phyloP scores from a whole-genome alignment of 2,329 filamentous ascomycete species.

The Tolypocladium endophyticum region DNA sequence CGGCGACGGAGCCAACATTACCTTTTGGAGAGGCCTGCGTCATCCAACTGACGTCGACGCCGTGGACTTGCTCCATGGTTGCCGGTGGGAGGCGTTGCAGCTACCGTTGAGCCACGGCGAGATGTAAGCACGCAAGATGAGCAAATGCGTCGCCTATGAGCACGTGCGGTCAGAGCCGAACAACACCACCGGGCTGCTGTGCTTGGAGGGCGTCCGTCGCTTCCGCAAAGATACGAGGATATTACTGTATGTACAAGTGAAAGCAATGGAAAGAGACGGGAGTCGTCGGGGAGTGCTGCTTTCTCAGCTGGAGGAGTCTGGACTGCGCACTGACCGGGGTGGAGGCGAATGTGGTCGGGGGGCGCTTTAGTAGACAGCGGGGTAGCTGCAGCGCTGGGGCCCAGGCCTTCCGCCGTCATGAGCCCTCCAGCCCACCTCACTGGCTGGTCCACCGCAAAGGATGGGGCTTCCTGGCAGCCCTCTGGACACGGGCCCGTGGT shows the following conservation, averaged over 20 bases:
- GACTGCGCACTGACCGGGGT: neutral
- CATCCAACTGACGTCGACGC: slow-evolving; percentile 86
- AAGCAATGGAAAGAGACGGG: neutral
- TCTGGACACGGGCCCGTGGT: neutral
- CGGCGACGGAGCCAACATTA: slow-evolving; percentile 31
- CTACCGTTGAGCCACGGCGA: neutral
- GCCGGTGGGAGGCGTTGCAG: slow-evolving; percentile 3
- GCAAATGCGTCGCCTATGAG: neutral
- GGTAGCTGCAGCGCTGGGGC: neutral
- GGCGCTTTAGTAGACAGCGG: neutral
- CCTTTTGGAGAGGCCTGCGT: slow-evolving; percentile 73
- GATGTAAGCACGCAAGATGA: neutral
- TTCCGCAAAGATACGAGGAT: neutral
- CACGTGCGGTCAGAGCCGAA: neutral
- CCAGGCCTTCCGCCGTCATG: neutral
- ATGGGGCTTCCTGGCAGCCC: neutral
- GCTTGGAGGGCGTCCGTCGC: neutral
- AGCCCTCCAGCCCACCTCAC: neutral
- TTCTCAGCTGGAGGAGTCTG: neutral
- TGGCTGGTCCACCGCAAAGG: neutral
- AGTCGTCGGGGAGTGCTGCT: neutral
- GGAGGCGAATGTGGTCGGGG: neutral
- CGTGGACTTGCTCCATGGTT: slow-evolving; percentile 69
- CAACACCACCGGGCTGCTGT: neutral
- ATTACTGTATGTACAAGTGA: neutral